These are phyloP conservation scores for Malassezia psittaci DNA, from an alignment of 1,284 basidiomycete species.

Conservation along the genomic window DNA sequence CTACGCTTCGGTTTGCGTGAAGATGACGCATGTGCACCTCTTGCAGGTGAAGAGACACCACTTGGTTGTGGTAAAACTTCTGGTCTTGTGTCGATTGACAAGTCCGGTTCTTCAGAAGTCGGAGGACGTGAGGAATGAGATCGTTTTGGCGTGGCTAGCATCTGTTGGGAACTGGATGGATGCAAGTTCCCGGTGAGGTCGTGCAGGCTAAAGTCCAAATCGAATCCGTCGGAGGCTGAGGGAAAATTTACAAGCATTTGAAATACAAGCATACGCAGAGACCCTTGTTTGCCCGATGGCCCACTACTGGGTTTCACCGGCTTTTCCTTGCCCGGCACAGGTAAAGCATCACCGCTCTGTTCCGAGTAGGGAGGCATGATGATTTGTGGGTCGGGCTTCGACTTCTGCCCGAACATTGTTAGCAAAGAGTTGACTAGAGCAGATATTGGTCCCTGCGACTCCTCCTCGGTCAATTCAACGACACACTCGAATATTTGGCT, in stretches of 20 bases:
- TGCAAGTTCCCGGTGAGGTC: not conserved
- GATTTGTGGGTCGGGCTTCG: slow-evolving; percentile 1
- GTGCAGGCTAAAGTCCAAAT: not conserved
- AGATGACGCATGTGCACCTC: not conserved
- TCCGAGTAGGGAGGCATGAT: slow-evolving; percentile 3
- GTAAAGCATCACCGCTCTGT: not conserved
- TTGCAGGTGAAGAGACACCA: not conserved
- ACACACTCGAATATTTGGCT: slow-evolving; percentile 10
- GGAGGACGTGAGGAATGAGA: not conserved
- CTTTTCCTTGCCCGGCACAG: slow-evolving; percentile 3
- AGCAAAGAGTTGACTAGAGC: slow-evolving; percentile 4
- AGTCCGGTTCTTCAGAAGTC: slow-evolving; percentile 5
- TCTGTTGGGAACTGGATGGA: not conserved
- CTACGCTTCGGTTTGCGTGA: not conserved
- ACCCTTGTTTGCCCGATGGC: slow-evolving; percentile 13
- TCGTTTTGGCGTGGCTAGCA: not conserved
- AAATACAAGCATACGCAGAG: slow-evolving; percentile 8
- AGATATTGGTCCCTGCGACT: slow-evolving; percentile 1
- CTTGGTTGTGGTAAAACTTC: slow-evolving; percentile 4
- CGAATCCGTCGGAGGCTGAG: not conserved
- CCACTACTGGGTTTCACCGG: slow-evolving; percentile 15
- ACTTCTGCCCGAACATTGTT: slow-evolving; percentile 8
- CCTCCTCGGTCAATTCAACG: slow-evolving; percentile 11
- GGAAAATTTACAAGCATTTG: slow-evolving; percentile 5
- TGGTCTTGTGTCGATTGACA: slow-evolving; percentile 10